Conservation (phyloP, 2,329 filamentous ascomycete genomes). For the Zopfia rhizophila region DNA sequence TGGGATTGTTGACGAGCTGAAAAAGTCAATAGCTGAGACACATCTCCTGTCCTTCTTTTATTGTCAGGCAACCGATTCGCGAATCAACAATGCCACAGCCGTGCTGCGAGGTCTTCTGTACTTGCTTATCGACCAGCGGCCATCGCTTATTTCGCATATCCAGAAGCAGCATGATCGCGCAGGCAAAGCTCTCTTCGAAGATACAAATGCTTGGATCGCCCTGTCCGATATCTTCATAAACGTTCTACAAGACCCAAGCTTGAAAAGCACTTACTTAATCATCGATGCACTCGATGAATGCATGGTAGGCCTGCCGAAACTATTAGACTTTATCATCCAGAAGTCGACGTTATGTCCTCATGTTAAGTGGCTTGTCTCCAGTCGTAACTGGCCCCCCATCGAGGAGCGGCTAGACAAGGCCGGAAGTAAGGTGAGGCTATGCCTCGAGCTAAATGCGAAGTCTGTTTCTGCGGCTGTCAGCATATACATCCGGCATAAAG, state of each 20-base stretch:
- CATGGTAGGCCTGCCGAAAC: constrained; percentile 2
- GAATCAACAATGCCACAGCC: too few species aligned
- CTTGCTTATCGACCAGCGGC: constrained; percentile 47
- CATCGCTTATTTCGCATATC: constrained; percentile 47
- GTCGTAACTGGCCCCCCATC: constrained; percentile 55
- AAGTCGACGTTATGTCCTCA: constrained; percentile 40
- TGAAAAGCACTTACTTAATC: neutral
- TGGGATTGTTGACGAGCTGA: constrained; percentile 37
- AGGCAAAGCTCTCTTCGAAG: constrained; percentile 53
- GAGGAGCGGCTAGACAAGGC: constrained; percentile 37
- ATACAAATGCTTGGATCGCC: constrained; percentile 49
- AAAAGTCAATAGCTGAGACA: too few species aligned
- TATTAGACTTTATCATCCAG: constrained; percentile 33
- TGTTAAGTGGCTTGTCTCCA: constrained; percentile 40
- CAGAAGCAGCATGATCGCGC: constrained; percentile 44
- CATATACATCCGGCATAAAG: too few species aligned
- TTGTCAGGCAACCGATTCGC: too few species aligned
- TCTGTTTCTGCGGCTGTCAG: constrained; percentile 47
- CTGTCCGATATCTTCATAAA: constrained; percentile 51
- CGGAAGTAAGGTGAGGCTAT: constrained; percentile 31
- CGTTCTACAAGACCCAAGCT: constrained; percentile 48
- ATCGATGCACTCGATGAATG: constrained; percentile 10
- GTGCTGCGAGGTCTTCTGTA: too few species aligned
- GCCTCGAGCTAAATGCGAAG: constrained; percentile 46
- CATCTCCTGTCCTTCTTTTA: too few species aligned